Base-by-base conservation (phyloP, 106 monocot genomes). In the Dendrobium nobile region DNA sequence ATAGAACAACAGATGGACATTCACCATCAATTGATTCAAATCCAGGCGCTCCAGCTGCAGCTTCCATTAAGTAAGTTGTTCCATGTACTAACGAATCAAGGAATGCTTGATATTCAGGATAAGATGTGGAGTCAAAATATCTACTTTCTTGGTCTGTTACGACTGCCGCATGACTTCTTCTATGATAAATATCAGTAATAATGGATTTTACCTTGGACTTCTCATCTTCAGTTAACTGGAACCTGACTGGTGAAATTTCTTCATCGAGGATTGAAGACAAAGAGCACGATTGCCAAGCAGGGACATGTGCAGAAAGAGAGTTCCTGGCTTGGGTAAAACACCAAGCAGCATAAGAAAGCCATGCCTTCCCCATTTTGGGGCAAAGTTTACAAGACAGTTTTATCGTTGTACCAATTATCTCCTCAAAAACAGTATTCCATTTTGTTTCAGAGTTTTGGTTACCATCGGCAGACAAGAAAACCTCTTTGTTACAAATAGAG, bases 261-360 rank as follows among this genome's bases (percentile, higher is more conserved):
- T 85, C 79, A 44, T 78, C 47, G 78, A 95, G 92, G 82, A 84
- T 68, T 84, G 94, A 81, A 72, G 91, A 92, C 22, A 94, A 67
- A 54, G 86, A 83, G 76, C 88, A 91, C 47, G 84, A 75, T 56
- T 82, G 82, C 44, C 89, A 86, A 85, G 78, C 47, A 77, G 80
- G 51, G 76, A 68, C 92, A 68, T 58, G 26, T 67, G 68, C 81
- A 75, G 81, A 81, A 72, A 84, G 70, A 74, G 88, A 95, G 54
- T 77, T 84, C 78, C 48, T 89, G 28, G 93, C 99, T 84, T 93
- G 95, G 82, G 51, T 54, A 83, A 90, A 91, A 85, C 99, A 99
- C 99, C 99, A 99, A 80, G 99, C 91, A 79, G 93, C 93, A 93
- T 99, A 99, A 86, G 91, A 85, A 79, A 95, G 88, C 99, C 99